phyloP scores from a whole-genome alignment of 164 flowering plant species.

The Euptelea pleiosperma region DNA sequence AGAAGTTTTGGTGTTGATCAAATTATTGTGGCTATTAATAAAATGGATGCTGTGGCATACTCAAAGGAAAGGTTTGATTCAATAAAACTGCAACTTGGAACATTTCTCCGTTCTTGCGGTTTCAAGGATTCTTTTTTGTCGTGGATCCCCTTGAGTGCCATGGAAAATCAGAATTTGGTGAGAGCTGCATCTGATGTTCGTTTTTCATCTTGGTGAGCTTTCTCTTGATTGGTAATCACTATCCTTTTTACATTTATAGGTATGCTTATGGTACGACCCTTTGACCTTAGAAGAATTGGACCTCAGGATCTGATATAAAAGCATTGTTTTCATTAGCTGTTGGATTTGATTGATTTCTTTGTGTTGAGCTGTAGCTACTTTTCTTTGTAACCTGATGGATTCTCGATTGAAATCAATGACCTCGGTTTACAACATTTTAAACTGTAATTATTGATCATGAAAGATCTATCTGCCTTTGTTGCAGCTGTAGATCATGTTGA shows the following conservation, averaged over 20 bases:
- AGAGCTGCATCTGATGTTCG: constrained; percentile 65
- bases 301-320: too few species aligned
- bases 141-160: constrained; percentile 92
- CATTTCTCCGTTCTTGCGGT: constrained; percentile 78
- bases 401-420: too few species aligned
- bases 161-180: constrained; percentile 89
- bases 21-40: constrained; percentile 84
- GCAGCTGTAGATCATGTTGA: too few species aligned
- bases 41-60: constrained; percentile 84
- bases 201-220: constrained; percentile 68
- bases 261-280: background rate
- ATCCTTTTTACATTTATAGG: background rate
- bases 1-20: constrained; percentile 98
- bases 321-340: background rate
- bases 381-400: too few species aligned
- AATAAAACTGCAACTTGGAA: constrained; percentile 59
- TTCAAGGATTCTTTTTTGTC: constrained; percentile 66
- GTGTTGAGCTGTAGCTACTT: too few species aligned
- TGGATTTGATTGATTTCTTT: too few species aligned
- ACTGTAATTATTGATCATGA: too few species aligned
- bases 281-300: too few species aligned
- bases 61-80: constrained; percentile 82
- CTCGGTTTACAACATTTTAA: too few species aligned
- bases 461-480: too few species aligned
- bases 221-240: background rate